These are phyloP conservation scores for Candida silvatica DNA, from an alignment of 805 yeast genomes.

Conservation along the genomic window DNA sequence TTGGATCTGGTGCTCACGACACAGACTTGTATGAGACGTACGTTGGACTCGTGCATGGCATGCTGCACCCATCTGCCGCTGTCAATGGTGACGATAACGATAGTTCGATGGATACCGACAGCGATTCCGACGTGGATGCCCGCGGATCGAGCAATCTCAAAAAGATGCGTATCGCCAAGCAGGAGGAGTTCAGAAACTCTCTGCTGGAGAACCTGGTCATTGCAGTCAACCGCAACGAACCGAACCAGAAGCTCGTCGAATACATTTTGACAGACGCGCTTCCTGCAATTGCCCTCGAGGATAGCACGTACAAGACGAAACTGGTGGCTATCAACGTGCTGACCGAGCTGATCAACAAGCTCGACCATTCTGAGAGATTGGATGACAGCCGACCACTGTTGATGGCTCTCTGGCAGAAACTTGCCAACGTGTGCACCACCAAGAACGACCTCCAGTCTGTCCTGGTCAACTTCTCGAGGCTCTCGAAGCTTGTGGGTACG, in stretches of 20 bases:
- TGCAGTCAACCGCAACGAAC: slow-evolving; percentile 4
- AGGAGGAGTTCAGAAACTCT: slow-evolving; percentile 4
- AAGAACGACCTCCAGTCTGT: slow-evolving; percentile 42
- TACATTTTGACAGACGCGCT: slow-evolving; percentile 2
- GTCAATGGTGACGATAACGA: slow-evolving; percentile 21
- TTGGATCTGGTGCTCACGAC: slow-evolving; percentile 19
- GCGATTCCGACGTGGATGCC: slow-evolving; percentile 6
- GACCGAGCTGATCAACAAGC: slow-evolving; percentile 8
- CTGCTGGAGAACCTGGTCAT: slow-evolving; percentile 6
- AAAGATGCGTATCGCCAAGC: slow-evolving; percentile 2
- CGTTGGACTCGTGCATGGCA: slow-evolving; percentile 20
- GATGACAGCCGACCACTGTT: background rate
- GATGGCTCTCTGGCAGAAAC: slow-evolving; percentile 6
- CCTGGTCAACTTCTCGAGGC: slow-evolving; percentile 36
- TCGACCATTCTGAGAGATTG: slow-evolving; percentile 2
- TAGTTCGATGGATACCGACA: slow-evolving; percentile 15
- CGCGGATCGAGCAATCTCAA: background rate
- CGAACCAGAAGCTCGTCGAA: slow-evolving; percentile 2
- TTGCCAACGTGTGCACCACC: slow-evolving; percentile 10
- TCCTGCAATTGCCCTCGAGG: background rate
- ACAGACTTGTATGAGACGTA: slow-evolving; percentile 28
- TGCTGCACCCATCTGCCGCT: slow-evolving; percentile 15
- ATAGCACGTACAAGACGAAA: slow-evolving; percentile 9
- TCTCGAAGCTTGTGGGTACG: slow-evolving; percentile 9
- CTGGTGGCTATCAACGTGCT: slow-evolving; percentile 21